These are phyloP conservation scores for Polytrichum commune DNA, from an alignment of 225 moss, liverwort and hornwort genomes.

Conservation along the genomic window DNA sequence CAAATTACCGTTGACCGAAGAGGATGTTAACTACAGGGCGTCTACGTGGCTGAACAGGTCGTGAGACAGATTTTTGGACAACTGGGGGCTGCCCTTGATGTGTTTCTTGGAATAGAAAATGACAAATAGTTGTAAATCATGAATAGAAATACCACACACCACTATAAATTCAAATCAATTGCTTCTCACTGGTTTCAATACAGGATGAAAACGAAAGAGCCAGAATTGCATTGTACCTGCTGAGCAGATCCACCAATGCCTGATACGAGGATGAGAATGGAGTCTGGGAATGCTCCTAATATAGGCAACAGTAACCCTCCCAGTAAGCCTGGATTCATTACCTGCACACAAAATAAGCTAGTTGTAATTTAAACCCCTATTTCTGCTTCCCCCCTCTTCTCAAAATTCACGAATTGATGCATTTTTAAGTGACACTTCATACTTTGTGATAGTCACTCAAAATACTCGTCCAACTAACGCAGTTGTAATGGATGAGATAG, in stretches of 20 bases:
- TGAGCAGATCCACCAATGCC: constrained; percentile 70
- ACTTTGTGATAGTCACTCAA: neutral
- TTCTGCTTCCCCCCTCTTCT: too few relatives aligned
- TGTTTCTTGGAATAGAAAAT: too few relatives aligned
- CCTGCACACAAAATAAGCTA: constrained; percentile 33
- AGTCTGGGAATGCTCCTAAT: constrained; percentile 86
- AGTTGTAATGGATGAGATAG: neutral
- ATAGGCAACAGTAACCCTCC: constrained; percentile 85
- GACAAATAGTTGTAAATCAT: too few relatives aligned
- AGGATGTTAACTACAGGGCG: too few relatives aligned
- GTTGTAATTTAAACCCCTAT: neutral
- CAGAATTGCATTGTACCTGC: constrained; percentile 53
- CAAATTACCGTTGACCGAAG: too few relatives aligned
- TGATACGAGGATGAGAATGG: constrained; percentile 76
- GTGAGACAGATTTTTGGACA: too few relatives aligned
- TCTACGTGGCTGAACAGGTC: too few relatives aligned
- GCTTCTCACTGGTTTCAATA: too few relatives aligned
- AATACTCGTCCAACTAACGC: neutral
- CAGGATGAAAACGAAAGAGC: neutral
- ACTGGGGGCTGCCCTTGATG: too few relatives aligned
- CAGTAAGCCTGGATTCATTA: constrained; percentile 85
- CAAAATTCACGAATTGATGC: too few relatives aligned
- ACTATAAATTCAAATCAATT: too few relatives aligned
- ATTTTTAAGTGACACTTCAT: neutral
- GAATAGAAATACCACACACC: too few relatives aligned